Base-by-base conservation (phyloP, 2,329 filamentous ascomycete species). In the Cytospora schulzeri region DNA sequence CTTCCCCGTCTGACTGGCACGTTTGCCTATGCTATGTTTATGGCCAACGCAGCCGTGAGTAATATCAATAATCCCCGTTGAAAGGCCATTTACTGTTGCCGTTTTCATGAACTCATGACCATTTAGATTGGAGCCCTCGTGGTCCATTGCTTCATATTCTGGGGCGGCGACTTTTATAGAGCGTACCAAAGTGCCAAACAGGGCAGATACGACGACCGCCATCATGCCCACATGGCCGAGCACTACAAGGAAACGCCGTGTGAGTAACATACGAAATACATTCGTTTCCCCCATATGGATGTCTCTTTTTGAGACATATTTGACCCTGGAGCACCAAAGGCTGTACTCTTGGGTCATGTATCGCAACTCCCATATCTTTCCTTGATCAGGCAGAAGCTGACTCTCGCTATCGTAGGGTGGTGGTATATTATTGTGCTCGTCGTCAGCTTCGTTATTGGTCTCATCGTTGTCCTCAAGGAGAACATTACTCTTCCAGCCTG, bases 21-120 rank as follows among this genome's bases (percentile, higher is more conserved):
- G 0, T 85, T 85, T 68, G 83, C 82, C 0, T 85, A 80, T 53
- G 74, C 79, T 2, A 77, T 86, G 76, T 80, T 86, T 66, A 85
- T 85, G 75, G 81, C 83, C 2, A 85, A 86, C 71, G 81, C 81
- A 66, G 83, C 84, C 35, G 81, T 83, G 74, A 71, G 80, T 77
- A 52, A 9, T 19, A 35, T 11, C 31, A n/a, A n/a, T n/a, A n/a
- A n/a, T n/a, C n/a, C n/a, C n/a, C n/a, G n/a, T n/a, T n/a, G n/a
- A n/a, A n/a, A n/a, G n/a, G n/a, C n/a, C n/a, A n/a, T n/a, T n/a
- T n/a, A n/a, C n/a, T n/a, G n/a, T n/a, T n/a, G n/a, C n/a, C n/a
- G n/a, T n/a, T n/a, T n/a, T n/a, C n/a, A n/a, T n/a, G n/a, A 65
- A 57, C 62, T 71, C 12, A 71, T 4, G 3, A 19, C 2, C 1